A percentile compares a stretch with the other conserved stretches of the same genome.
phyloP scores from a whole-genome alignment of 768 basidiomycete genomes.

The Saitozyma podzolica region DNA sequence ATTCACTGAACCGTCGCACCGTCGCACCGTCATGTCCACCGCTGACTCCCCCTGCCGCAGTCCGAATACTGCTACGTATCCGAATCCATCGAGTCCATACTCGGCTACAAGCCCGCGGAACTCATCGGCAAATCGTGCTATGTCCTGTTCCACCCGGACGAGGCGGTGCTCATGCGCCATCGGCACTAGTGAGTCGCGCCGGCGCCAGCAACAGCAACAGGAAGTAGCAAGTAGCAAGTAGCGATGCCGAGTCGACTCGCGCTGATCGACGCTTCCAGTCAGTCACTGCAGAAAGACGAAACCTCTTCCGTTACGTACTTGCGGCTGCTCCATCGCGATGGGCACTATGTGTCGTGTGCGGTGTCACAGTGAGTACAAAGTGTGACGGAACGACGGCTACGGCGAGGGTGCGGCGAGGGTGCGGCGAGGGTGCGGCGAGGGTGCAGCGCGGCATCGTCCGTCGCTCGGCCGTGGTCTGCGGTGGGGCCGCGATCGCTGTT shows the following conservation, averaged over 20 bases:
- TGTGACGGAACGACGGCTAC: too few species aligned
- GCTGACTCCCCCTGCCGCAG: not conserved
- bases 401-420: too few species aligned
- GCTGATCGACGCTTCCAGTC: slow-evolving; percentile 16
- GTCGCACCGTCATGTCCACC: too few species aligned
- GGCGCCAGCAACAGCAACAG: not conserved
- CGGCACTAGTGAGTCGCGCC: slow-evolving; percentile 34
- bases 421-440: too few species aligned
- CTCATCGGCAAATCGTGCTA: slow-evolving; percentile 30
- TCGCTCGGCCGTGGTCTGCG: too few species aligned
- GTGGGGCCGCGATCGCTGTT: too few species aligned
- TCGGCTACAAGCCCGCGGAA: slow-evolving; percentile 35
- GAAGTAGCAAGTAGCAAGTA: too few species aligned
- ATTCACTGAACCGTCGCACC: too few species aligned
- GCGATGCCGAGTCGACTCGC: too few species aligned
- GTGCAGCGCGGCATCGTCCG: too few species aligned
- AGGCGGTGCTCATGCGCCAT: slow-evolving; percentile 25
- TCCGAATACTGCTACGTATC: slow-evolving; percentile 27
- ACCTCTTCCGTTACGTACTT: slow-evolving; percentile 34
- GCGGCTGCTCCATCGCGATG: slow-evolving; percentile 24
- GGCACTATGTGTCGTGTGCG: slow-evolving; percentile 28
- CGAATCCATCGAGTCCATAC: slow-evolving; percentile 38
- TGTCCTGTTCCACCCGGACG: slow-evolving; percentile 40
- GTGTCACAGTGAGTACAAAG: slow-evolving; percentile 33
- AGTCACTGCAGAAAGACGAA: slow-evolving; percentile 25